Percentiles rank a stretch among this genome's conserved stretches.
Evolutionary conservation across 495 filamentous ascomycete species (phyloP).

Genomic region (Podospora fimiseda): DNA sequence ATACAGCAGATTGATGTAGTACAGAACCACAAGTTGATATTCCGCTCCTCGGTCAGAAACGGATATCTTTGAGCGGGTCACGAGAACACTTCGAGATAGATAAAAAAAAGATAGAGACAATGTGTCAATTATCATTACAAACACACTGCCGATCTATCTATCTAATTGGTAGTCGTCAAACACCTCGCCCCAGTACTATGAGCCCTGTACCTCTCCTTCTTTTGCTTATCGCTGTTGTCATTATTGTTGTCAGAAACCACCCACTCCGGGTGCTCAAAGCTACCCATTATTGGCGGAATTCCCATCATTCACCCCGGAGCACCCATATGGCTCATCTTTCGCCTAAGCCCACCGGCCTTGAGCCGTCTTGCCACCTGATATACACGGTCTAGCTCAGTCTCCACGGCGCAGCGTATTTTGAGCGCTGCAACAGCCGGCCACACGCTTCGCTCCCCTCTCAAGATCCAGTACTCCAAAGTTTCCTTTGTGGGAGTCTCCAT

Average conservation of each 20-base stretch:
- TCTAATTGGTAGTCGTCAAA: neutral
- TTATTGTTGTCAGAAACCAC: no score
- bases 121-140: no score
- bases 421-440: constrained; percentile 89
- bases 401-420: constrained; percentile 75
- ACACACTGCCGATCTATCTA: neutral
- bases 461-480: constrained; percentile 77
- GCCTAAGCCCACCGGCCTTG: constrained; percentile 39
- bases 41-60: no score
- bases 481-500: constrained; percentile 73
- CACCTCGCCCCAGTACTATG: constrained; percentile 15
- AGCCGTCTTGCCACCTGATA: constrained; percentile 70
- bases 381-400: constrained; percentile 76
- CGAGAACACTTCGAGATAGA: no score
- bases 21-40: no score
- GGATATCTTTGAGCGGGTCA: neutral
- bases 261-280: neutral
- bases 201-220: constrained; percentile 9
- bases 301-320: no score
- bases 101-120: no score
- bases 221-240: neutral
- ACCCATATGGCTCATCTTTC: constrained; percentile 33
- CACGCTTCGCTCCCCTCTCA: constrained; percentile 75
- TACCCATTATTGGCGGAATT: neutral
- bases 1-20: no score